Percentiles rank a stretch among this genome's conserved stretches.
These are phyloP conservation scores for Metschnikowia kunwiensis DNA, from an alignment of 805 yeast genomes.

Conservation along the genomic window DNA sequence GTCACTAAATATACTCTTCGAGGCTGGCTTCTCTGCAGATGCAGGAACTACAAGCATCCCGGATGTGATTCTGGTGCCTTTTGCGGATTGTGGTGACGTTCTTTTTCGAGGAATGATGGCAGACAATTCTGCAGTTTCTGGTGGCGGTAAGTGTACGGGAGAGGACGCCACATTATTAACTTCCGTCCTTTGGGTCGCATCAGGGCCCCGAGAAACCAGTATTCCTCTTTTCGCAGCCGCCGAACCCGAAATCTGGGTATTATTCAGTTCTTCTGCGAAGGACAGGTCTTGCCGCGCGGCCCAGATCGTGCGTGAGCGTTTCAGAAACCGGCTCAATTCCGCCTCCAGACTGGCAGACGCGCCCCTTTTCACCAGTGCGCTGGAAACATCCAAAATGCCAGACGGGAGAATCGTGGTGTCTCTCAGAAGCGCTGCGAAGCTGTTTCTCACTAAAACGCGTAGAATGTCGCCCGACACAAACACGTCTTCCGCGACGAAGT, in stretches of 20 bases:
- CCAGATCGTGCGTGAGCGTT: constrained; percentile 18
- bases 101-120: constrained; percentile 32
- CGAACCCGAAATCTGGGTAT: not conserved
- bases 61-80: constrained; percentile 33
- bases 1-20: constrained; percentile 9
- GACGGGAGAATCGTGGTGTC: constrained; percentile 7
- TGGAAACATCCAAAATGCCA: constrained; percentile 6
- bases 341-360: not conserved
- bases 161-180: constrained; percentile 6
- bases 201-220: too few relatives aligned
- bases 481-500: constrained; percentile 61
- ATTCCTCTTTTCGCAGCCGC: not conserved
- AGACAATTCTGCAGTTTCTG: constrained; percentile 11
- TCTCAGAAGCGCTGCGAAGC: constrained; percentile 13
- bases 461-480: constrained; percentile 42
- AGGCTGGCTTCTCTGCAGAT: not conserved
- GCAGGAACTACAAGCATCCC: constrained; percentile 41
- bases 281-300: constrained; percentile 7
- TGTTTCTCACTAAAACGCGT: constrained; percentile 34
- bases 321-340: constrained; percentile 7
- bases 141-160: constrained; percentile 34
- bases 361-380: constrained; percentile 7
- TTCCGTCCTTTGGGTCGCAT: not conserved
- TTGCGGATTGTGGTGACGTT: constrained; percentile 14
- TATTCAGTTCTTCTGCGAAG: not conserved